phyloP scores from a whole-genome alignment of 257 asterid genomes.

The Fraxinus pennsylvanica region DNA sequence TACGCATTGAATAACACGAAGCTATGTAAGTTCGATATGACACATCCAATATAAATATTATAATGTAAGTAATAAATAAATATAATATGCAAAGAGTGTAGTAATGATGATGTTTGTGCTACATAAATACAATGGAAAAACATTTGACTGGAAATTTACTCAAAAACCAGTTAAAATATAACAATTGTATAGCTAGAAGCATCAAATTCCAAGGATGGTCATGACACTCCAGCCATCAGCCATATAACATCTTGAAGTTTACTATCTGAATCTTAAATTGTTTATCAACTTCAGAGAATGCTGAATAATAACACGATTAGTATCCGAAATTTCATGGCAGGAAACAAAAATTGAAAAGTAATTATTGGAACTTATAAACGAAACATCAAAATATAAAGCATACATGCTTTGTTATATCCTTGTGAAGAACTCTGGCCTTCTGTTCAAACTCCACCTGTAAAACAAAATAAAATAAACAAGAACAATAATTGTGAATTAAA shows the following conservation, averaged over 20 bases:
- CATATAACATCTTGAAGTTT: not conserved
- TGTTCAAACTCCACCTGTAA: constrained; percentile 70
- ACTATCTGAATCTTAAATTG: not conserved
- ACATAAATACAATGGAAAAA: not conserved
- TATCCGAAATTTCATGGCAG: not conserved
- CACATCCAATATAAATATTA: not conserved
- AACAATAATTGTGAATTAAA: not conserved
- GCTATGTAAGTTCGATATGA: not conserved
- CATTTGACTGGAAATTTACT: not conserved
- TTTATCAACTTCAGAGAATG: not conserved
- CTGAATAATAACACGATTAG: not conserved
- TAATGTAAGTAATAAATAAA: not conserved
- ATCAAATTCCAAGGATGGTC: not conserved
- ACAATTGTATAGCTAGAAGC: not conserved
- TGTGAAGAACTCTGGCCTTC: constrained; percentile 71
- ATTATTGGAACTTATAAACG: constrained; percentile 2
- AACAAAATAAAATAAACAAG: constrained; percentile 14
- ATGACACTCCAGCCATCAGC: not conserved
- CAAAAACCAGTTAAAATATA: not conserved
- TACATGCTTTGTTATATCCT: constrained; percentile 76
- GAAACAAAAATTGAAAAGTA: not conserved
- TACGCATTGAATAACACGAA: not conserved
- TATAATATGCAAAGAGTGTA: no score
- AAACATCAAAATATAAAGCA: constrained; percentile 19
- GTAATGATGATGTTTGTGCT: not conserved